A percentile compares a stretch with the other conserved stretches of the same genome.
phyloP scores from a whole-genome alignment of 1,284 basidiomycete genomes.

The Vanrija sp. region DNA sequence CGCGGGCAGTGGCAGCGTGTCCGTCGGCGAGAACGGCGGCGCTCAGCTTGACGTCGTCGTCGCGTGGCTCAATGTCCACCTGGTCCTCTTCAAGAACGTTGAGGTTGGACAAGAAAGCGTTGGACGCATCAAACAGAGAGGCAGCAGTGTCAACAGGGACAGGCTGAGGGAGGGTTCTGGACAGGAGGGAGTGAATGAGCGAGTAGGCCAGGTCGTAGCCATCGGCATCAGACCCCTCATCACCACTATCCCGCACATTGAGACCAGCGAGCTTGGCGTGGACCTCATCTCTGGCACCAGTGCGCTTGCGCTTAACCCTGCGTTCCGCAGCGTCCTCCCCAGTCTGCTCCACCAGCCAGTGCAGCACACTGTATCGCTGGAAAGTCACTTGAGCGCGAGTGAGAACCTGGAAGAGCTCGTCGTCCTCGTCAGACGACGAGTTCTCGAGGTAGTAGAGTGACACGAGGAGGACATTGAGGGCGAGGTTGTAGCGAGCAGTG shows the following conservation, averaged over 20 bases:
- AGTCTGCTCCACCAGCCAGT: conserved; percentile 41
- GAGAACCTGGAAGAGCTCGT: conserved; percentile 34
- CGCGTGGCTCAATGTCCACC: conserved; percentile 29
- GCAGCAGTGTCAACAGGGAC: conserved; percentile 56
- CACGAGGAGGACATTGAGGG: conserved; percentile 41
- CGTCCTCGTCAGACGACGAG: conserved; percentile 22
- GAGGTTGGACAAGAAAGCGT: conserved; percentile 17
- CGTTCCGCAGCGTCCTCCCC: conserved; percentile 24
- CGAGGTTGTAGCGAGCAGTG: conserved; percentile 37
- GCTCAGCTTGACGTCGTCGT: conserved; percentile 64
- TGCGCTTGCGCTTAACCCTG: conserved; percentile 19
- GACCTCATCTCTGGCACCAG: conserved; percentile 25
- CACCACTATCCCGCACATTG: conserved; percentile 32
- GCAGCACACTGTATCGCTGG: conserved; percentile 39
- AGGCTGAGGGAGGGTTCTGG: conserved; percentile 32
- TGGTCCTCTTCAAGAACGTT: conserved; percentile 11
- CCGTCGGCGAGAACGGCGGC: conserved; percentile 64
- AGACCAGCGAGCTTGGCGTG: conserved; percentile 51
- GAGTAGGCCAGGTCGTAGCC: conserved; percentile 57
- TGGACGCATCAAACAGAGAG: conserved; percentile 21
- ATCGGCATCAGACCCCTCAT: conserved; percentile 23
- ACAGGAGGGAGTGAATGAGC: conserved; percentile 64
- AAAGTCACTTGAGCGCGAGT: conserved; percentile 35
- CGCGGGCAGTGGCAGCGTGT: conserved; percentile 60
- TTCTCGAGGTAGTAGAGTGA: conserved; percentile 39